Base-by-base conservation (phyloP, 1,139 yeast species). In the Candida tetrigidarum region DNA sequence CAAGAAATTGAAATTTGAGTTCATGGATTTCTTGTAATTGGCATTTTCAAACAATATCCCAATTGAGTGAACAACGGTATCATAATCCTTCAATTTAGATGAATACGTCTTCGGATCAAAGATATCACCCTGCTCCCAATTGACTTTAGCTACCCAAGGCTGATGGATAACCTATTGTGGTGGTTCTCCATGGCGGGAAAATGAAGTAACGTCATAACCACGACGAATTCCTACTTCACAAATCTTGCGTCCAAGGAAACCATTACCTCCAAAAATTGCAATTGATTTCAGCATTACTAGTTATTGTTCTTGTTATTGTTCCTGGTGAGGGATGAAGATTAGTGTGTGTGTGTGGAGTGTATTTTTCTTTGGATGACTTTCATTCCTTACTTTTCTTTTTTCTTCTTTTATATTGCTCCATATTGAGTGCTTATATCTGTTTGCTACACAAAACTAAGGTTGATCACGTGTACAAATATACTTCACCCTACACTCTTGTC, bases 191-290 rank as follows among this genome's bases (percentile, higher is more conserved):
- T 86, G 77, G 48, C 76, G 64, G 55, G 88, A 79, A 32, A 86
- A 65, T 0, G 95, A 78, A 0, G 82, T 75, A 2, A 88, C 93
- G 10, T 74, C 64, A 63, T 75, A 80, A 0, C 96, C 96, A 34
- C 79, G 66, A 22, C 64, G 67, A 2, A 86, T 66, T 0, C 89
- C 96, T 2, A 76, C 75, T 56, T 83, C 83, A 58, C 96, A 88
- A 12, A 91, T 82, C 48, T 87, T 78, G 47, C 78, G 78, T 16
- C 90, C 89, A 15, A 91, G 66, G 59, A 88, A 88, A 3, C 97
- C 97, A 49, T 81, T 83, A 0, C 97, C 97, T 15, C 97, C 97
- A 55, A 91, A 81, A 0, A 90, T 88, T 7, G 88, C 81, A 42
- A 84, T 71, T 39, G 74, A 60, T 48, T 57, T 66, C 14, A 54